phyloP scores from a whole-genome alignment of 345 rosid genomes.

The Eutrema heterophyllum region DNA sequence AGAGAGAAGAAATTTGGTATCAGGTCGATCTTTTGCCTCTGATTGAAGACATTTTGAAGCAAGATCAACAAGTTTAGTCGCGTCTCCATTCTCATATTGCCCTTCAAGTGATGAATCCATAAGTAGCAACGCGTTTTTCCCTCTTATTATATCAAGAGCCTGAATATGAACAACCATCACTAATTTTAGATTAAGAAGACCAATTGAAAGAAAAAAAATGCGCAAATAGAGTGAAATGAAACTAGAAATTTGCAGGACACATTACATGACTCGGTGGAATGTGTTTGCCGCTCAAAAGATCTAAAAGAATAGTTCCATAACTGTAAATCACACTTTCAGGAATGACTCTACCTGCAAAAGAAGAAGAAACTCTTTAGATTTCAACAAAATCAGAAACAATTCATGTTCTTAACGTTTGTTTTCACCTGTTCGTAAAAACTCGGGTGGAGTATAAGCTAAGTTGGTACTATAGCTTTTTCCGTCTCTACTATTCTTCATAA shows the following conservation, averaged over 20 bases:
- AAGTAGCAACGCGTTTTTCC: slow-evolving; percentile 4
- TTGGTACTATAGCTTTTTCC: slow-evolving; percentile 72
- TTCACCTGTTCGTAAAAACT: slow-evolving; percentile 74
- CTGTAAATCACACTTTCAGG: slow-evolving; percentile 40
- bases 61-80: slow-evolving; percentile 13
- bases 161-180: slow-evolving; percentile 16
- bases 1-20: slow-evolving; percentile 14
- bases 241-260: neutral
- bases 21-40: slow-evolving; percentile 31
- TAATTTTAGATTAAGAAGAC: no score
- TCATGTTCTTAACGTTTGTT: no score
- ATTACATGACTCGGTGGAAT: no score
- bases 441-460: slow-evolving; percentile 91
- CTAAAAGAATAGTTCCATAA: slow-evolving; percentile 35
- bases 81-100: slow-evolving; percentile 7
- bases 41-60: slow-evolving; percentile 34
- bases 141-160: slow-evolving; percentile 25
- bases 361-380: slow-evolving; percentile 4
- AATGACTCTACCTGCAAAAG: slow-evolving; percentile 26
- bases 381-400: no score
- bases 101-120: slow-evolving; percentile 32
- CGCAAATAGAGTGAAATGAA: neutral
- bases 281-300: slow-evolving; percentile 74
- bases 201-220: no score
- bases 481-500: slow-evolving; percentile 77